Evolutionary conservation across 2,329 filamentous ascomycete species (phyloP).

Genomic region (Botrytis paeoniae): DNA sequence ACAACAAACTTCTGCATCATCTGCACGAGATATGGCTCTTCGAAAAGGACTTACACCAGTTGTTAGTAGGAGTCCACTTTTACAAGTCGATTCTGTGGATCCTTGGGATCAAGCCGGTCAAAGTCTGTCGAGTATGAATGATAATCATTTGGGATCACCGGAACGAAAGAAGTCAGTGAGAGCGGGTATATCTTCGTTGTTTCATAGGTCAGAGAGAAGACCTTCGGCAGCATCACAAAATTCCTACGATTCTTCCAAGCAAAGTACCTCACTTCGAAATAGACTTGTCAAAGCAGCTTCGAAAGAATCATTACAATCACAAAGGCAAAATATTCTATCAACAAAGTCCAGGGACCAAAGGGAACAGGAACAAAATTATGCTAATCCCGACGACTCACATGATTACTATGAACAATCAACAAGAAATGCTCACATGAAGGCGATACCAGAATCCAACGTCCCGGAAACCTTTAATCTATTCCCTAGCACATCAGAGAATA

Average conservation of each 20-base stretch:
- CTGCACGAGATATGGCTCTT: slow-evolving; percentile 40
- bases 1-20: slow-evolving; percentile 45
- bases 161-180: slow-evolving; percentile 34
- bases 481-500: neutral
- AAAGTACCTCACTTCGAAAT: slow-evolving; percentile 22
- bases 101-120: slow-evolving; percentile 14
- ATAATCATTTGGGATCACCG: neutral
- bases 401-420: slow-evolving; percentile 34
- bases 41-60: slow-evolving; percentile 39
- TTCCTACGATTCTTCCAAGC: slow-evolving; percentile 18
- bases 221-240: slow-evolving; percentile 19
- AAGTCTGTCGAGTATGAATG: neutral
- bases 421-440: slow-evolving; percentile 28
- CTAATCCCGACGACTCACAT: slow-evolving; percentile 20
- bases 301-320: slow-evolving; percentile 34
- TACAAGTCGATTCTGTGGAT: slow-evolving; percentile 28
- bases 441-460: slow-evolving; percentile 32
- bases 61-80: slow-evolving; percentile 30
- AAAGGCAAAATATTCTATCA: slow-evolving; percentile 29
- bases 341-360: slow-evolving; percentile 25
- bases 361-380: neutral
- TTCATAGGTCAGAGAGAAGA: slow-evolving; percentile 30
- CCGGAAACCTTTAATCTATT: slow-evolving; percentile 19
- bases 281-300: slow-evolving; percentile 31
- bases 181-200: slow-evolving; percentile 36